phyloP scores from a whole-genome alignment of 2,329 filamentous ascomycete genomes.

The Calonectria pauciramosa region DNA sequence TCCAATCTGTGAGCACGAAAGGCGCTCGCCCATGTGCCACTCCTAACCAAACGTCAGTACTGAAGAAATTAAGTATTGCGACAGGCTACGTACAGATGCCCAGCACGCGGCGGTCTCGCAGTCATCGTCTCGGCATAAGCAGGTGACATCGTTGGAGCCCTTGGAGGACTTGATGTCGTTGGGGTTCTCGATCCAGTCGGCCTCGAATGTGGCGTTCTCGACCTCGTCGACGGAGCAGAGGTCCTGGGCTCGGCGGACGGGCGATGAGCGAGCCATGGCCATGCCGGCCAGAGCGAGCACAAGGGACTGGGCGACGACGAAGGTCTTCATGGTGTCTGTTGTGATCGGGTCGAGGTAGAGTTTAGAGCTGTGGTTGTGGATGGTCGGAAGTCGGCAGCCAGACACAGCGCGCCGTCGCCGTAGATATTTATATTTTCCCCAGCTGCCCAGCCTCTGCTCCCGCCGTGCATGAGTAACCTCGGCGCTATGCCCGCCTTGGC shows the following conservation, averaged over 20 bases:
- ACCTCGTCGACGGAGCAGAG: not conserved
- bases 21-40: not conserved
- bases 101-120: not conserved
- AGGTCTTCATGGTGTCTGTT: not conserved
- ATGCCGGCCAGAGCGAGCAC: not conserved
- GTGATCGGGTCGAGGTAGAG: not conserved
- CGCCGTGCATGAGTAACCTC: not conserved
- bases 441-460: not conserved
- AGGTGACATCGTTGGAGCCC: not conserved
- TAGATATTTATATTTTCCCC: not conserved
- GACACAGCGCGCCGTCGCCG: not conserved
- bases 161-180: not conserved
- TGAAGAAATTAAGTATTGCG: no score
- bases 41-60: not conserved
- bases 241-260: not conserved
- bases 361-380: not conserved
- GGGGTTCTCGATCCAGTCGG: not conserved
- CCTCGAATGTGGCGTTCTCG: not conserved
- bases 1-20: not conserved
- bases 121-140: not conserved
- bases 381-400: not conserved
- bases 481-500: not conserved
- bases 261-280: not conserved
- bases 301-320: not conserved
- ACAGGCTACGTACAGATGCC: not conserved